Conservation (phyloP, 2,329 filamentous ascomycete species). For the Pseudofabraea citricarpa region DNA sequence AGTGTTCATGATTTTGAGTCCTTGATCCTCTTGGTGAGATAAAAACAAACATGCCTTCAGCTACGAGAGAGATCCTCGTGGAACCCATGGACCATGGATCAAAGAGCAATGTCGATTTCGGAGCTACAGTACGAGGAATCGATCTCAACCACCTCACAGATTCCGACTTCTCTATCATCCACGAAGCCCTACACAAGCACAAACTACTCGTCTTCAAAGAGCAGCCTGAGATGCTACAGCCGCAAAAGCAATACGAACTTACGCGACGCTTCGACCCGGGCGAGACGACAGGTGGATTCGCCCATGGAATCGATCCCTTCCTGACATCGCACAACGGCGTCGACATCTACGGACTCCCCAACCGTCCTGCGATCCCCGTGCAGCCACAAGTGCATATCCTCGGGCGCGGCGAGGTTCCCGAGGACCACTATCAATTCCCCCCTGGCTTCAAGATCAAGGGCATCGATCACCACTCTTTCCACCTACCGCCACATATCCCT, state of each 20-base stretch:
- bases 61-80: constrained; percentile 22
- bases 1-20: no score
- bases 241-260: constrained; percentile 31
- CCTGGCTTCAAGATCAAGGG: constrained; percentile 34
- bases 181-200: constrained; percentile 28
- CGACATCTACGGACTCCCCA: constrained; percentile 31
- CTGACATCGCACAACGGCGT: constrained; percentile 28
- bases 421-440: constrained; percentile 31
- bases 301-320: constrained; percentile 31
- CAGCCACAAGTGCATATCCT: constrained; percentile 34
- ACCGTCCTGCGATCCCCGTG: constrained; percentile 26
- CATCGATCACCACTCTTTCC: constrained; percentile 31
- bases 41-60: constrained; percentile 19
- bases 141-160: constrained; percentile 31
- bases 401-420: constrained; percentile 29
- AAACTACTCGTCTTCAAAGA: constrained; percentile 34
- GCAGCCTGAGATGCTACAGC: constrained; percentile 30
- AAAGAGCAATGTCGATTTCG: constrained; percentile 30
- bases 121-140: constrained; percentile 30
- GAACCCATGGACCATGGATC: constrained; percentile 21
- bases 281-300: constrained; percentile 31
- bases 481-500: constrained; percentile 33
- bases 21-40: no score
- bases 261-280: constrained; percentile 30
- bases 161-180: constrained; percentile 29